Evolutionary conservation across 1,284 basidiomycete species (phyloP), one percentile per base, ranked within the genome.

Genomic region (Cutaneotrichosporon sp.): DNA sequence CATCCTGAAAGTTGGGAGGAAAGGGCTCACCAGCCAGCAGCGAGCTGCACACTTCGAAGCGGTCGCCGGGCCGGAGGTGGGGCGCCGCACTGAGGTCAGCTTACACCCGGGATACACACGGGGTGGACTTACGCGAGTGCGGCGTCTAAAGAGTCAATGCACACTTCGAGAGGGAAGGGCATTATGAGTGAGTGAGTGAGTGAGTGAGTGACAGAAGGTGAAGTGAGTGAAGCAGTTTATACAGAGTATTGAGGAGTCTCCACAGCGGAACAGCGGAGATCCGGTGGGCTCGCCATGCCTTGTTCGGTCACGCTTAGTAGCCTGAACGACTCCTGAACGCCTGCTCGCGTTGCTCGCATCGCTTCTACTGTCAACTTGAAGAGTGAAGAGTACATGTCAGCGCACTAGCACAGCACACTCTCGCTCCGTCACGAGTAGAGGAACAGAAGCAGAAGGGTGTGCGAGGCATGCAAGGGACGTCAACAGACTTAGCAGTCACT

Each of bases 31-130:
- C 71, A 11, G 63, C 32, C 4, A 72, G 58, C 5, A 92, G 82
- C 72, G 87, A 89, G 8, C 83, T 84, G 72, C 90, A 92, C n/a
- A 92, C 78, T 75, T 92, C 90, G 26, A 92, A 84, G 63, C 90
- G 38, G 56, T 69, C 67, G 9, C 64, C 64, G 1, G 34, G 55
- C 4, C 62, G 58, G 30, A 69, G 62, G 21, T 64, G 51, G 22
- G 60, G 62, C 22, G 38, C 59, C 8, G 67, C 67, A 6, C 64
- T 69, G 50, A 8, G 3, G 61, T 65, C 42, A 67, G 62, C n/a
- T 18, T 18, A 5, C 22, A 14, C 18, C n/a, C 22, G 21, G 26
- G 26, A 4, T 7, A 26, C 6, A 13, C 16, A 21, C 6, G 46
- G n/a, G n/a, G n/a, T 34, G 13, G 4, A 60, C 64, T 49, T 36